Percentiles rank a stretch among this genome's conserved stretches.
Conservation (phyloP, 169 alveolate species). For the Eimeria brunetti region DNA sequence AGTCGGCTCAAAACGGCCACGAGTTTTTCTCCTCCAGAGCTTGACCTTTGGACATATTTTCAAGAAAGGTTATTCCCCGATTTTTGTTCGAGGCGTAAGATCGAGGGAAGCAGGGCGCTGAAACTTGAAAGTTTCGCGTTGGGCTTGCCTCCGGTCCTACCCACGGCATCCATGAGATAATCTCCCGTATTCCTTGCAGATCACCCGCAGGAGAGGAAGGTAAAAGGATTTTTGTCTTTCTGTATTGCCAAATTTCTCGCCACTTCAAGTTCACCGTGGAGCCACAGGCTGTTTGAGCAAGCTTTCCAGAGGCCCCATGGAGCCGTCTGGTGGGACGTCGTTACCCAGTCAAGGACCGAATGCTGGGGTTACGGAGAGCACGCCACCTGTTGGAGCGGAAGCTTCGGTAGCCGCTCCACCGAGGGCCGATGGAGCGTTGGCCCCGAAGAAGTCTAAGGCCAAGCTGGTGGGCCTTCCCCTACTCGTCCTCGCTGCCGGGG, state of each 20-base stretch:
- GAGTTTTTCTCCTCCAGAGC: not conserved
- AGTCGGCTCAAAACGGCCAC: not conserved
- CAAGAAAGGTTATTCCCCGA: not conserved
- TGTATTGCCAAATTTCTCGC: not conserved
- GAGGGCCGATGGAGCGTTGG: no score
- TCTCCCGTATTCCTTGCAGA: not conserved
- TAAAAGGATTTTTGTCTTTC: not conserved
- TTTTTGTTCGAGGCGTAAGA: not conserved
- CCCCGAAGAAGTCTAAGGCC: no score
- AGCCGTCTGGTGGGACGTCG: constrained; percentile 9
- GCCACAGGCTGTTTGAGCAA: not conserved
- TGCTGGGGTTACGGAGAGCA: no score
- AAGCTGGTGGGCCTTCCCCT: no score
- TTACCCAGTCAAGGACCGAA: no score
- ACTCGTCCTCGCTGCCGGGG: no score
- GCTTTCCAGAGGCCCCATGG: constrained; percentile 32
- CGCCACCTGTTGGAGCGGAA: no score
- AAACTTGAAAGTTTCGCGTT: not conserved
- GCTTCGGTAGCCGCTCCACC: no score
- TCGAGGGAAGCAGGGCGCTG: not conserved
- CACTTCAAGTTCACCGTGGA: not conserved
- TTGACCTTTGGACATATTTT: not conserved
- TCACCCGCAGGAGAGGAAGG: no score
- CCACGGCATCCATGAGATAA: not conserved
- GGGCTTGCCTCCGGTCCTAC: not conserved